Base-by-base conservation (phyloP, 176 grass and related monocot genomes). In the Canna indica region DNA sequence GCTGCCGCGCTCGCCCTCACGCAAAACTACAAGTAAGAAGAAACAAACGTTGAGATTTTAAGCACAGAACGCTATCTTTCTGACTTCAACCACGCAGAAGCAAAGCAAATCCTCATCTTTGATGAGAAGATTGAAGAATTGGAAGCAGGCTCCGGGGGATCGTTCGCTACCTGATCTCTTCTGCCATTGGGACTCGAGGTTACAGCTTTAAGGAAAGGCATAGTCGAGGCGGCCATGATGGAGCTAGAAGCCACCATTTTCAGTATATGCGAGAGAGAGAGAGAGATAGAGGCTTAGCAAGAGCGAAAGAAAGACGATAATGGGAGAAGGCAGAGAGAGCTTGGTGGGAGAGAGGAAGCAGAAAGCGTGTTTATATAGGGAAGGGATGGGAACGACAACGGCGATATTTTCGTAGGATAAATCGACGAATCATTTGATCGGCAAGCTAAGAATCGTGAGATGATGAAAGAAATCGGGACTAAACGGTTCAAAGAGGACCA, bases 161-260 rank as follows among this genome's bases (percentile, higher is more conserved):
- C 25, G 14, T 30, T 60, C 5, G 67, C 16, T 77, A 91, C 91
- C 82, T 95, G 82, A n/a, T n/a, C n/a, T 35, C 91, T 77, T 15
- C 81, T 86, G 69, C 73, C 67, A 72, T 71, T 67, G 10, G 71
- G 36, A 7, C 67, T 32, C 31, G 75, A 4, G 22, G 60, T 36
- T 48, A 80, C 80, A n/a, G 58, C 36, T 44, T 80, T 59, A 52
- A 62, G 80, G 70, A 96, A 91, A 18, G 81, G 69, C 3, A 76
- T 75, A 0, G 87, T 56, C 7, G 82, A 78, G 48, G 52, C 61
- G 6, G 80, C 86, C 83, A 93, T 86, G 44, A 84, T 69, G 73
- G 84, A 77, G 25, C 46, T 16, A 7, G 32, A 73, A 18, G 47
- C 69, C 46, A 68, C 81, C 81, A 83, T 78, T 45, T 47, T 34